phyloP scores from a whole-genome alignment of 495 filamentous ascomycete genomes.

The Daldinia loculata region DNA sequence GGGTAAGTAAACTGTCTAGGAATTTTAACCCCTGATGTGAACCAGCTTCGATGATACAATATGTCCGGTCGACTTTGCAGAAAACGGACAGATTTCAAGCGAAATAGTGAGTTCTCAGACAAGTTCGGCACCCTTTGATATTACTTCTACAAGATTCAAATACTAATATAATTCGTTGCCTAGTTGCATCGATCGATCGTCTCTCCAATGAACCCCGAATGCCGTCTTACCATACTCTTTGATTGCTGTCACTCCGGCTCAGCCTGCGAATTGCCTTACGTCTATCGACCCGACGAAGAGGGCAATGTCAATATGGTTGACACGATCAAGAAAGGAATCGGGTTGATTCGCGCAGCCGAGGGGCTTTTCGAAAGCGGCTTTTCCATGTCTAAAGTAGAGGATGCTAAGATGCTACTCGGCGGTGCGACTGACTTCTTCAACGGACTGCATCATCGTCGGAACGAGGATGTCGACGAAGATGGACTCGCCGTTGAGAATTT shows the following conservation, averaged over 20 bases:
- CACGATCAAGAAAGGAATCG: slow-evolving; percentile 61
- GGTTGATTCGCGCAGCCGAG: slow-evolving; percentile 55
- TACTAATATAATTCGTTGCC: background rate
- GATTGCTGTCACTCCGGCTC: slow-evolving; percentile 73
- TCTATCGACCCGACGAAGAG: slow-evolving; percentile 63
- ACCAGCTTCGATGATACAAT: slow-evolving; percentile 64
- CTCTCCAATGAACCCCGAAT: slow-evolving; percentile 58
- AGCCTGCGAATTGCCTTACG: slow-evolving; percentile 66
- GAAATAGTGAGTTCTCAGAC: slow-evolving; percentile 47
- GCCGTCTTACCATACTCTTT: slow-evolving; percentile 65
- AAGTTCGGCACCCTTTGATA: background rate
- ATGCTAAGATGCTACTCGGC: slow-evolving; percentile 62
- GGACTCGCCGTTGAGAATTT: slow-evolving; percentile 62
- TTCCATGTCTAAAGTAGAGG: slow-evolving; percentile 55
- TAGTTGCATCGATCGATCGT: slow-evolving; percentile 64
- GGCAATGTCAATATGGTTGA: slow-evolving; percentile 65
- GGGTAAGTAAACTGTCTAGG: slow-evolving; percentile 19
- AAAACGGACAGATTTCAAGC: slow-evolving; percentile 61
- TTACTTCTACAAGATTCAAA: background rate
- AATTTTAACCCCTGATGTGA: slow-evolving; percentile 27
- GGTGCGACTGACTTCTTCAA: slow-evolving; percentile 65
- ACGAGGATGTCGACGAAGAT: slow-evolving; percentile 54
- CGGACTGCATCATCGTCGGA: slow-evolving; percentile 55
- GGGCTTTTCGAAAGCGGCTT: slow-evolving; percentile 65
- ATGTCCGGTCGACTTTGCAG: slow-evolving; percentile 63